Evolutionary conservation across 2,329 filamentous ascomycete species (phyloP).

Genomic region (Septoria linicola): DNA sequence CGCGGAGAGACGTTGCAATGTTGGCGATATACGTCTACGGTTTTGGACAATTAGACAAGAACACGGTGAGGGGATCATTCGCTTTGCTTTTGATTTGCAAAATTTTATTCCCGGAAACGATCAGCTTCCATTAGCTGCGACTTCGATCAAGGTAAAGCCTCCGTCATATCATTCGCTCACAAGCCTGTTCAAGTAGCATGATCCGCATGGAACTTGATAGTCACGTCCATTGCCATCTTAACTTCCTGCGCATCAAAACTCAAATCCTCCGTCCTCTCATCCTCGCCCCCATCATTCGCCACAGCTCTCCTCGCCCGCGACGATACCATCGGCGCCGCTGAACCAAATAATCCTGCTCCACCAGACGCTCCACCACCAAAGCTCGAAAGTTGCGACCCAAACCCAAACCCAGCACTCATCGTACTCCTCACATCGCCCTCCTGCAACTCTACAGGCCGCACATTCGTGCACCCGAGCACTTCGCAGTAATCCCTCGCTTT

Average conservation of each 20-base stretch:
- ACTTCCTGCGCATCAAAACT: slow-evolving; percentile 29
- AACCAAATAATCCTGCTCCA: background rate
- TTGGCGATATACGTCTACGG: no score
- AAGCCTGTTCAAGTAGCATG: slow-evolving; percentile 12
- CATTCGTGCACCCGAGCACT: slow-evolving; percentile 22
- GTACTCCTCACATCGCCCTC: slow-evolving; percentile 16
- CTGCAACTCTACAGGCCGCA: slow-evolving; percentile 21
- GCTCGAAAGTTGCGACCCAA: background rate
- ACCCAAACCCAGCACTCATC: slow-evolving; percentile 1
- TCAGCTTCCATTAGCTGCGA: no score
- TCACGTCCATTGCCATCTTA: slow-evolving; percentile 26
- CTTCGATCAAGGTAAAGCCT: no score
- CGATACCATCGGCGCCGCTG: background rate
- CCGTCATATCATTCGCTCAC: no score
- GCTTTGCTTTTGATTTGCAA: no score
- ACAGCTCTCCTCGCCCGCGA: background rate
- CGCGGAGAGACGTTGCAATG: no score
- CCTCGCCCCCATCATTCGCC: background rate
- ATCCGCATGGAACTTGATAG: slow-evolving; percentile 28
- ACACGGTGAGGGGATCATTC: no score
- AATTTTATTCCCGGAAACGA: no score
- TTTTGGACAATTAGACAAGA: no score
- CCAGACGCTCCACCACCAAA: background rate
- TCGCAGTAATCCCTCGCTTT: slow-evolving; percentile 30
- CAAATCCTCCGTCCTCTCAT: slow-evolving; percentile 16